phyloP scores from a whole-genome alignment of 2,329 filamentous ascomycete genomes.

The Phoma sp. region DNA sequence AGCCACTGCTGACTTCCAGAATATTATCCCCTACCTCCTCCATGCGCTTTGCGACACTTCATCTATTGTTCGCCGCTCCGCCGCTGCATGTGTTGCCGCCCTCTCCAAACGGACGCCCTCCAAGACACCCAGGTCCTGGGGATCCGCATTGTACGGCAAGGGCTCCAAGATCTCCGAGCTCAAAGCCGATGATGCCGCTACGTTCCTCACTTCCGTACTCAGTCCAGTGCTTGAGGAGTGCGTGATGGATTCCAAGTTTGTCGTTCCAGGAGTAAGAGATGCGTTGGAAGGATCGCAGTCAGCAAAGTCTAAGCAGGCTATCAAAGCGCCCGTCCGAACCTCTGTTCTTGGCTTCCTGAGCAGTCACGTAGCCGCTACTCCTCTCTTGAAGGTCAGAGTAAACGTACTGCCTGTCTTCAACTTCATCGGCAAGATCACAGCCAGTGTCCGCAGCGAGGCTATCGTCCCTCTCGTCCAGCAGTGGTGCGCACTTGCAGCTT shows the following conservation, averaged over 20 bases:
- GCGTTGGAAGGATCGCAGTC: conserved; percentile 64
- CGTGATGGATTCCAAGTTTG: conserved; percentile 76
- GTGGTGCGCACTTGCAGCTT: conserved; percentile 68
- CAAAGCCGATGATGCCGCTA: conserved; percentile 64
- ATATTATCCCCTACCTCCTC: conserved; percentile 81
- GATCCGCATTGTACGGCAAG: conserved; percentile 65
- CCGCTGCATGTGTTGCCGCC: conserved; percentile 67
- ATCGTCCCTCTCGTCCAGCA: conserved; percentile 76
- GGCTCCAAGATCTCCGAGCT: conserved; percentile 60
- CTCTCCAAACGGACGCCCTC: conserved; percentile 28
- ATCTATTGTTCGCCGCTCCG: conserved; percentile 76
- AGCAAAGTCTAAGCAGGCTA: conserved; percentile 26
- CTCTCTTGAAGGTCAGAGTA: conserved; percentile 73
- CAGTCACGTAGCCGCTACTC: conserved; percentile 74
- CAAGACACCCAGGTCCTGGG: conserved; percentile 32
- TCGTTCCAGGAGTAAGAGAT: conserved; percentile 69
- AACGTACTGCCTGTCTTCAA: conserved; percentile 76
- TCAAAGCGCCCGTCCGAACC: conserved; percentile 69
- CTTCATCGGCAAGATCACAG: conserved; percentile 73
- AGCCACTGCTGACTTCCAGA: conserved; percentile 72
- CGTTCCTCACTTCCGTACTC: conserved; percentile 70
- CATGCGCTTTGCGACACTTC: conserved; percentile 77
- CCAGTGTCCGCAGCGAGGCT: conserved; percentile 74
- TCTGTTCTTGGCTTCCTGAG: conserved; percentile 76
- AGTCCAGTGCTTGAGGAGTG: conserved; percentile 84